Evolutionary conservation across 1,139 yeast genomes (phyloP), one percentile per base, ranked within the genome.

Genomic region (Blastobotrys elegans): DNA sequence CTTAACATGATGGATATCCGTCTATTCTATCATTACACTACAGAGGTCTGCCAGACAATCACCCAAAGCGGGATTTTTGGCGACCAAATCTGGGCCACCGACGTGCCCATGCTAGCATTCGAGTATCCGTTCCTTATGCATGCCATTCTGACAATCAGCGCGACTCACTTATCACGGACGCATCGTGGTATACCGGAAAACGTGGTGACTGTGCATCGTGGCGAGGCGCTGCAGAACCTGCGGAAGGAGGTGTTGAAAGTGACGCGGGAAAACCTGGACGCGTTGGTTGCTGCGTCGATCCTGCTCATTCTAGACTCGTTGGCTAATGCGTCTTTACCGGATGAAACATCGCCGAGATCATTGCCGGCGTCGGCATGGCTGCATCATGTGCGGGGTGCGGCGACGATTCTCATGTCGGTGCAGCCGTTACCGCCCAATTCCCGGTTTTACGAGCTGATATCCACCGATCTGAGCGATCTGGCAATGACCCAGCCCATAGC

Each of bases 331-430:
- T 80, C 95, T 2, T 73, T 82, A 40, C 89, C 95, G 2, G 73
- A 27, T 14, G 59, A 62, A 21, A 59, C 61, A 52, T 46, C 57
- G 5, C 53, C 67, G 18, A 53, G 64, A 40, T 77, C 87, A 4
- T 69, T 89, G 47, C 95, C 96, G 1, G 92, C 97, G 1, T 82
- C 92, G 6, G 96, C 97, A 0, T 90, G 97, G 97, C 82, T 90
- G 49, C 92, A 88, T 71, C 97, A 90, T 62, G 97, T 90, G 13
- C 86, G 94, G 59, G 97, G 97, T 20, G 96, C 97, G 0, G 96
- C 96, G 3, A 90, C 97, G 0, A 90, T 90, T 43, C 71, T 90
- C 49, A 85, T 96, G 1, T 95, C 97, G 0, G 96, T 89, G 14
- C 89, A 97, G 86, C 96, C 96, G 2, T 71, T 89, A 47, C 87